Base-by-base conservation (phyloP, 192 early-diverging fungal genomes). In the Coemansia sp. region DNA sequence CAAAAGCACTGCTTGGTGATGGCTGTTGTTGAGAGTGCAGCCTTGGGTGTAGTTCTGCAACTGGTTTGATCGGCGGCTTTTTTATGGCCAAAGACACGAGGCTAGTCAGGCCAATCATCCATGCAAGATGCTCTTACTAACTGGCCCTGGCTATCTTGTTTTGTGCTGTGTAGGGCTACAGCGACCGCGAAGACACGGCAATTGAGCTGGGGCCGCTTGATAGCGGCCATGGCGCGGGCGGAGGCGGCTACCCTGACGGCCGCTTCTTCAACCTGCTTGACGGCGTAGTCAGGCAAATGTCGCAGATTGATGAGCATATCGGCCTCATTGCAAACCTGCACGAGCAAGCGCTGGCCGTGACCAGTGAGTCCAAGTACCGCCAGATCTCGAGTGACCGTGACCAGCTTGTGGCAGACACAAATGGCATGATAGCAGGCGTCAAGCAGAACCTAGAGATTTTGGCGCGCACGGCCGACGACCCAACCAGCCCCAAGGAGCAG, bases 341-440 rank as follows among this genome's bases (percentile, higher is more conserved):
- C 60, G 75, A 83, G 59, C 80, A 77, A 26, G 75, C 80, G n/a
- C 69, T 83, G 31, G 61, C 65, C 10, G 71, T 75, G 31, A 74
- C 75, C 60, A 73, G 80, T 59, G 80, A 83, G 55, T 31, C 43
- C 59, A 71, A 67, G 60, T 68, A 79, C 69, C 63, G 65, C 43
- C 80, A 74, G 55, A 74, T 77, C 18, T 63, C 69, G 11, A 59
- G 46, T 39, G 74, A 83, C 63, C 80, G 80, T 59, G 80, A 83
- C 69, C 63, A 69, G 46, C 65, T 74, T 50, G 75, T 77, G n/a
- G 66, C 60, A 3, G 67, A 83, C 48, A 83, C 68, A 23, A 73
- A 74, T 39, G 69, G 59, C 14, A 59, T 71, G 9, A 63, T 83
- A 45, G 63, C 71, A 40, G 55, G 59, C 18, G 69, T 77, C 48